Base-by-base conservation (phyloP, 495 filamentous ascomycete genomes). In the Xylaria venustula region DNA sequence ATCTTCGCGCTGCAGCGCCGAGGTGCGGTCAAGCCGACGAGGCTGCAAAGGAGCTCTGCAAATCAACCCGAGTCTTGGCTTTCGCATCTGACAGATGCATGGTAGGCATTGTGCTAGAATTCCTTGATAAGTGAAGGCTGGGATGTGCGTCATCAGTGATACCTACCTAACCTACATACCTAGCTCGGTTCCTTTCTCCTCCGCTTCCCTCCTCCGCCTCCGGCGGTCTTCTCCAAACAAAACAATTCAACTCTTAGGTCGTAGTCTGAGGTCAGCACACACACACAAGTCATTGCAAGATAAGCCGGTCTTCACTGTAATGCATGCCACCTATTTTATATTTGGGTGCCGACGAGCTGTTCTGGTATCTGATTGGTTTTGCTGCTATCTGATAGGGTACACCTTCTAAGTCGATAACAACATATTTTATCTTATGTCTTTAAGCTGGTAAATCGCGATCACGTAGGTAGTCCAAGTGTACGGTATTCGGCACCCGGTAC, bases 41-140 rank as follows among this genome's bases (percentile, higher is more conserved):
- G 42, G 50, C 58, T 30, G 50, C 58, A 61, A 49, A 61, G 48
- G 50, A 20, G 26, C 17, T 59, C 32, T 20, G 47, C 45, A 50
- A 47, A 60, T 45, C 46, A 37, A n/a, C n/a, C n/a, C n/a, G n/a
- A n/a, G 40, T 40, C 58, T 61, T 61, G 58, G 58, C 41, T 54
- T n/a, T 19, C 36, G 32, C 30, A 46, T 47, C 41, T 58, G 44
- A 34, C 44, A 28, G 42, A 49, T 40, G 20, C 37, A 15, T 42
- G 7, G 5, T 5, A 17, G 19, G 3, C 15, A 14, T 12, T 42
- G 7, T 8, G 8, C 54, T 20, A n/a, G 28, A 46, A 45, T 17
- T 52, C 42, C 40, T 40, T 40, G 28, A 45, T 14, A 52, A 37
- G 36, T 28, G 41, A 48, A n/a, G 28, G 49, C 47, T 48, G 44